Percentiles rank a stretch among this genome's conserved stretches.
phyloP scores from a whole-genome alignment of 2,329 filamentous ascomycete genomes.

The Fusarium sp. region DNA sequence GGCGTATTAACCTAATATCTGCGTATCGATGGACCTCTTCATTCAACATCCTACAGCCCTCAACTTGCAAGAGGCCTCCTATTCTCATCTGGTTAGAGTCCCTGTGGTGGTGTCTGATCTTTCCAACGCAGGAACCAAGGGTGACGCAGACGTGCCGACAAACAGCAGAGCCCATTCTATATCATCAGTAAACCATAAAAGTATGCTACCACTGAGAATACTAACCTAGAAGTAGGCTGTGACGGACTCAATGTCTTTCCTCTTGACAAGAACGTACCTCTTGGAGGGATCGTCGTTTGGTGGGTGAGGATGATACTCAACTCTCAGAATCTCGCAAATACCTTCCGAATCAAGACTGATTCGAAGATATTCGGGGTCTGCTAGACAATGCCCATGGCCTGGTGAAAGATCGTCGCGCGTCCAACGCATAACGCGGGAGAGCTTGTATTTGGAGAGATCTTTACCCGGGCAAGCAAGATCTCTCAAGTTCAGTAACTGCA shows the following conservation, averaged over 20 bases:
- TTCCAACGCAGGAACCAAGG: not conserved
- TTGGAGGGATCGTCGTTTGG: too few species aligned
- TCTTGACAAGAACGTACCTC: not conserved
- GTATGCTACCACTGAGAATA: fast-evolving
- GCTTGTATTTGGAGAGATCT: too few species aligned
- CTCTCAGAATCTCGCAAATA: not conserved
- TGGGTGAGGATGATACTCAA: not conserved
- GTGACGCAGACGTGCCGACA: not conserved
- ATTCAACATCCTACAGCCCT: too few species aligned
- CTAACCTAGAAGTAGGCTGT: not conserved
- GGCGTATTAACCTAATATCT: not conserved
- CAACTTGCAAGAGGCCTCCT: too few species aligned
- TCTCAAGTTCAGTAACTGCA: not conserved
- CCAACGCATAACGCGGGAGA: not conserved
- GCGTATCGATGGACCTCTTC: too few species aligned
- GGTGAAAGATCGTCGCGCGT: not conserved
- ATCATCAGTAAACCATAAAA: not conserved
- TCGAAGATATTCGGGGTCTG: not conserved
- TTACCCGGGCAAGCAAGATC: too few species aligned
- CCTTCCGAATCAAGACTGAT: not conserved
- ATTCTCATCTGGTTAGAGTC: not conserved
- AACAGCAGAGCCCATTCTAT: not conserved
- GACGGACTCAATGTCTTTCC: not conserved
- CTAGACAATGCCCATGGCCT: fast-evolving
- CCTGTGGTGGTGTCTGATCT: not conserved